These are phyloP conservation scores for Colletotrichum euphorbiae DNA, from an alignment of 2,329 filamentous ascomycete species.

Conservation along the genomic window DNA sequence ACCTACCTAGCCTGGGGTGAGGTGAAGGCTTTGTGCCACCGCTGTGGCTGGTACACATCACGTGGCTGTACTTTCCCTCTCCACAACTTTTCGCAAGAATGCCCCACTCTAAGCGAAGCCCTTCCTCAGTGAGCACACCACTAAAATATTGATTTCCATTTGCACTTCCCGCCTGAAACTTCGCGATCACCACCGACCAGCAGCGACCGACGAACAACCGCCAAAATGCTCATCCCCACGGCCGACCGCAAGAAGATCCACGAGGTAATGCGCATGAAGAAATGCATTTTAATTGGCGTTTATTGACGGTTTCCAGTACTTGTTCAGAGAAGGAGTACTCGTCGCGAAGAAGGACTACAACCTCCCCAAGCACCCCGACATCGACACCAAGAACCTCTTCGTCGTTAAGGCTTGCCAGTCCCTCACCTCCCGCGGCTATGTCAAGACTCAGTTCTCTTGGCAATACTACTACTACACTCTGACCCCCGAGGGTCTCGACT, in stretches of 20 bases:
- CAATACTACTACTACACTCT: slow-evolving; percentile 99
- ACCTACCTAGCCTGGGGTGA: no score
- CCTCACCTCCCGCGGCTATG: slow-evolving; percentile 95
- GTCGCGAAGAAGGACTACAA: slow-evolving; percentile 99
- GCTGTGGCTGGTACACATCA: no score
- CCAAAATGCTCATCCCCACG: slow-evolving; percentile 98
- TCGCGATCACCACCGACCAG: slow-evolving; percentile 59
- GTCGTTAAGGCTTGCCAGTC: slow-evolving; percentile 99
- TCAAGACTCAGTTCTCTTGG: slow-evolving; percentile 99
- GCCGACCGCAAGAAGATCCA: slow-evolving; percentile 99
- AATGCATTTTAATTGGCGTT: slow-evolving; percentile 17
- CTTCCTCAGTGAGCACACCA: neutral
- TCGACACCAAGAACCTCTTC: slow-evolving; percentile 99
- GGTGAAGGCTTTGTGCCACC: no score
- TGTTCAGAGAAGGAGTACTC: slow-evolving; percentile 94
- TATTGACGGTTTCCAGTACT: slow-evolving; percentile 71
- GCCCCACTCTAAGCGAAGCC: neutral
- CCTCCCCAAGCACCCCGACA: slow-evolving; percentile 95
- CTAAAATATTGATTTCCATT: slow-evolving; percentile 48
- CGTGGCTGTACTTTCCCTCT: no score
- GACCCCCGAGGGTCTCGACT: slow-evolving; percentile 99
- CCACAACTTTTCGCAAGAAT: no score
- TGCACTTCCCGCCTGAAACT: slow-evolving; percentile 42
- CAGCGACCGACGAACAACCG: slow-evolving; percentile 56
- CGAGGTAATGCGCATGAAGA: slow-evolving; percentile 63